These are phyloP conservation scores for Xylaria sp. DNA, from an alignment of 2,329 filamentous ascomycete species.

Conservation along the genomic window DNA sequence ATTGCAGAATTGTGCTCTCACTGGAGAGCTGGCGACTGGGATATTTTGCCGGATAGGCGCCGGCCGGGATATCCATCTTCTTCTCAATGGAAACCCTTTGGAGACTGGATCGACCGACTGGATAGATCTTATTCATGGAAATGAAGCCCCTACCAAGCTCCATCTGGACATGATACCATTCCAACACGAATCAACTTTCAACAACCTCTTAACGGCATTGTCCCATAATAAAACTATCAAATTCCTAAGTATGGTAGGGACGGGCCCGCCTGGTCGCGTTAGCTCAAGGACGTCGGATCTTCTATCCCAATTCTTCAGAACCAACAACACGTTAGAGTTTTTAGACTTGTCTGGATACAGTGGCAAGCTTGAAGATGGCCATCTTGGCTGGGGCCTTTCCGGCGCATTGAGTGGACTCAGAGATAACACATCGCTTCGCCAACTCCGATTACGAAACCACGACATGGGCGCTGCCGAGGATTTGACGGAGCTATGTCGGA, in stretches of 20 bases:
- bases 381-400: constrained; percentile 65
- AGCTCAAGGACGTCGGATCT: constrained; percentile 60
- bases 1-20: constrained; percentile 65
- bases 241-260: constrained; percentile 65
- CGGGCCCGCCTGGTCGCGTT: constrained; percentile 60
- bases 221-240: constrained; percentile 62
- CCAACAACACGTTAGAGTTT: constrained; percentile 62
- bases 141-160: constrained; percentile 61
- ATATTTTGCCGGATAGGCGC: constrained; percentile 64
- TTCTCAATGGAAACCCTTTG: constrained; percentile 63
- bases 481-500: constrained; percentile 58
- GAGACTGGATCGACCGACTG: constrained; percentile 64
- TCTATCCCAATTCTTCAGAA: constrained; percentile 62
- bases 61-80: constrained; percentile 59
- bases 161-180: constrained; percentile 70
- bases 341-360: constrained; percentile 68
- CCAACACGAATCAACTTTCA: constrained; percentile 61
- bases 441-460: constrained; percentile 67
- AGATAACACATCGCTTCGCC: constrained; percentile 57
- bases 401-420: constrained; percentile 61
- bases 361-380: constrained; percentile 67
- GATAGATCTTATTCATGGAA: constrained; percentile 59
- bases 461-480: constrained; percentile 59
- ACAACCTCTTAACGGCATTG: constrained; percentile 62
- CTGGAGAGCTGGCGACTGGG: constrained; percentile 60